Evolutionary conservation across 345 rosid genomes (phyloP).

Genomic region (Rhodamnia rubescens): DNA sequence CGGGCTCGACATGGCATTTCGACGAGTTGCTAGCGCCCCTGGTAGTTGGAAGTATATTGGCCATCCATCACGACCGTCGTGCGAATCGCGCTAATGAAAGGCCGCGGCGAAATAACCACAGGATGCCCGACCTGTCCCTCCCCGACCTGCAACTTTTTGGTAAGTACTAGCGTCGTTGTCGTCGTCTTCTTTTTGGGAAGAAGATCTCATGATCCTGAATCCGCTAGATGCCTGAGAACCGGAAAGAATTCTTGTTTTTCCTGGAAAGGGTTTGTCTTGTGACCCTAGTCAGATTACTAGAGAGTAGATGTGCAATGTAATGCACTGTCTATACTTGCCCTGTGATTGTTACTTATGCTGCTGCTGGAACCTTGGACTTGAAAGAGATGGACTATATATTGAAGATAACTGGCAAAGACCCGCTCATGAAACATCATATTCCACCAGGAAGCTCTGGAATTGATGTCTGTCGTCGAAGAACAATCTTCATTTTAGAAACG

Average conservation of each 20-base stretch:
- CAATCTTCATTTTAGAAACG: not conserved
- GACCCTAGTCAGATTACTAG: not conserved
- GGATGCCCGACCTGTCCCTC: not conserved
- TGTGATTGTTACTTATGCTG: not conserved
- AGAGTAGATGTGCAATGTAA: not conserved
- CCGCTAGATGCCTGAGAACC: not conserved
- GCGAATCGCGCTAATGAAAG: not conserved
- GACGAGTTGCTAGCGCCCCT: conserved; percentile 16
- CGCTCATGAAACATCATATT: not conserved
- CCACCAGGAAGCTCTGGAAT: not conserved
- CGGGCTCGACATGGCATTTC: conserved; percentile 13
- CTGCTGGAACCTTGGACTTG: not conserved
- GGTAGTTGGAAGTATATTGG: conserved; percentile 8
- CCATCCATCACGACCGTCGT: not conserved
- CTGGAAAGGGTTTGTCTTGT: not conserved
- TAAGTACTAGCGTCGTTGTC: not conserved
- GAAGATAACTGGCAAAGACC: not conserved
- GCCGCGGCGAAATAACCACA: not conserved
- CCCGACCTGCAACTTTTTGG: not conserved
- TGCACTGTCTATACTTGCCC: not conserved
- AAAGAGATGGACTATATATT: not conserved
- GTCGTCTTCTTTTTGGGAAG: not conserved
- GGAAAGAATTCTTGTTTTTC: not conserved
- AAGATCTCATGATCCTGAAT: not conserved
- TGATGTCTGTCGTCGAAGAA: not conserved